A percentile compares a stretch with the other conserved stretches of the same genome.
Evolutionary conservation across 2,329 filamentous ascomycete genomes (phyloP).

Genomic region (Pyricularia grisea): DNA sequence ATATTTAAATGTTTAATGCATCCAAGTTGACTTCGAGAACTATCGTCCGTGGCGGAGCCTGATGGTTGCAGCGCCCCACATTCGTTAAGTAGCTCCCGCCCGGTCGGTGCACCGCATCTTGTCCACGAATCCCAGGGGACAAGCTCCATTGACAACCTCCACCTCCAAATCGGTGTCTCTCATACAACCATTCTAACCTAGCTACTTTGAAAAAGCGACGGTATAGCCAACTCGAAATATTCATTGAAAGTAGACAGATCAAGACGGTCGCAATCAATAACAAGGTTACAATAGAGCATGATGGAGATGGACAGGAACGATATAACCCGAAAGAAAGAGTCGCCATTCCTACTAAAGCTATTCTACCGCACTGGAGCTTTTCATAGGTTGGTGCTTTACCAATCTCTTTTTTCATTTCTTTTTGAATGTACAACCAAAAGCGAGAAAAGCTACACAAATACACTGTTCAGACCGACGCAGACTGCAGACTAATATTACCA

Average conservation of each 20-base stretch:
- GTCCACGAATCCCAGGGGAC: background rate
- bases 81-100: conserved; percentile 1
- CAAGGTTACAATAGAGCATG: background rate
- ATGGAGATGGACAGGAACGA: background rate
- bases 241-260: background rate
- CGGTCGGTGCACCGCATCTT: background rate
- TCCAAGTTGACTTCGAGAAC: background rate
- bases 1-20: background rate
- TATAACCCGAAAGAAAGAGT: conserved; percentile 32
- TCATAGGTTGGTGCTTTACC: conserved; percentile 43
- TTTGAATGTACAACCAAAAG: background rate
- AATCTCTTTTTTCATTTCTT: no score
- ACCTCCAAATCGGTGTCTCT: background rate
- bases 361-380: conserved; percentile 71
- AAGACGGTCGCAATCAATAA: background rate
- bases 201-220: background rate
- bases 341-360: conserved; percentile 77
- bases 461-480: background rate
- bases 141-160: background rate
- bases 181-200: background rate
- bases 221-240: background rate
- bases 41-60: background rate
- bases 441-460: background rate
- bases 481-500: conserved; percentile 9
- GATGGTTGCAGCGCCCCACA: background rate